Conservation (phyloP, 805 yeast species). For the Nakazawaea sp. region DNA sequence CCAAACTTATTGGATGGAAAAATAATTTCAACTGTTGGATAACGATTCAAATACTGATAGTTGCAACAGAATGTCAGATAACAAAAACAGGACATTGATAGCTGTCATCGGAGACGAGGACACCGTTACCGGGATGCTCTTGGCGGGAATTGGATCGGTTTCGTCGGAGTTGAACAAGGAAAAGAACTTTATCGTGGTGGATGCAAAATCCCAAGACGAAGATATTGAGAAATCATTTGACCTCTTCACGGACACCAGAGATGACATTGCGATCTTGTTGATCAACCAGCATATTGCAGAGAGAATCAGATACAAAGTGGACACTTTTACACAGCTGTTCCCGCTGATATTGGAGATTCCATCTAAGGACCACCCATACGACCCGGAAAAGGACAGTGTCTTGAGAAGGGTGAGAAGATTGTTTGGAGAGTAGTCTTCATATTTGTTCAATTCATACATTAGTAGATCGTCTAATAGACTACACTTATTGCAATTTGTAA, state of each 20-base stretch:
- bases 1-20: too few relatives aligned
- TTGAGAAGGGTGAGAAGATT: conserved; percentile 90
- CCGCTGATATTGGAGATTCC: conserved; percentile 97
- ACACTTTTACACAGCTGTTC: conserved; percentile 80
- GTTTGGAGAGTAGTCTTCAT: conserved; percentile 68
- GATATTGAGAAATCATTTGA: conserved; percentile 72
- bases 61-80: conserved; percentile 21
- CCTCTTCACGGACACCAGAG: conserved; percentile 63
- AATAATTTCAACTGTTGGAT: too few relatives aligned
- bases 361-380: conserved; percentile 97
- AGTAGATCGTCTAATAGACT: too few relatives aligned
- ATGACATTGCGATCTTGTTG: conserved; percentile 87
- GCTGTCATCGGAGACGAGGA: conserved; percentile 98
- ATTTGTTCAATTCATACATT: background rate
- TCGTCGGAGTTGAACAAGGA: conserved; percentile 47
- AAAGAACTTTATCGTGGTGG: conserved; percentile 77
- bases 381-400: conserved; percentile 96
- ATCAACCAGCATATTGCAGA: conserved; percentile 96
- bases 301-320: conserved; percentile 74
- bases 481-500: background rate
- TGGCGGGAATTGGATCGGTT: conserved; percentile 94
- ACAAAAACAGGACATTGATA: conserved; percentile 68
- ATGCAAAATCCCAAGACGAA: conserved; percentile 70
- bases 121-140: conserved; percentile 88
- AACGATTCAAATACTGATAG: too few relatives aligned